Evolutionary conservation across 2,329 filamentous ascomycete species (phyloP).

Genomic region (Epichloe bromicola): DNA sequence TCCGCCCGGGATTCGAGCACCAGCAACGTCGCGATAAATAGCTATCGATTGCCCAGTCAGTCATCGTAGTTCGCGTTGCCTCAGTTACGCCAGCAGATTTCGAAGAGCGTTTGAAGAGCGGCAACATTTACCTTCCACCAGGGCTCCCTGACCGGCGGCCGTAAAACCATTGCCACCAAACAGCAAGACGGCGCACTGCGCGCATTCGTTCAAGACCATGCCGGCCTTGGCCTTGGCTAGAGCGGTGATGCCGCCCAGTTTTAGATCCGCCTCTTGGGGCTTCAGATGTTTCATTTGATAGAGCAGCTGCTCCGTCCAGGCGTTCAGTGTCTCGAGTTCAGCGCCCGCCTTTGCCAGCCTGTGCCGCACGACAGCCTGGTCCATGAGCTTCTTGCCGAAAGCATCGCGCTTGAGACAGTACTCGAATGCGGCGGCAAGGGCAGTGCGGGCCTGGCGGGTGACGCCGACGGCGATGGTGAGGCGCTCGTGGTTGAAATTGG

Average conservation of each 20-base stretch:
- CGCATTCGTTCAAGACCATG: conserved; percentile 38
- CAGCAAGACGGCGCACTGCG: conserved; percentile 38
- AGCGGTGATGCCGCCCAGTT: conserved; percentile 18
- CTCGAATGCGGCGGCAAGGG: conserved; percentile 36
- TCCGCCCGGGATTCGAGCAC: too few species aligned
- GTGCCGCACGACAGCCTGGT: conserved; percentile 43
- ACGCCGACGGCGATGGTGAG: conserved; percentile 43
- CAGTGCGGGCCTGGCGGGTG: conserved; percentile 43
- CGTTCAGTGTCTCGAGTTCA: conserved; percentile 47
- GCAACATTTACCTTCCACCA: too few species aligned
- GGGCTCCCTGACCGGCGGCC: conserved; percentile 17
- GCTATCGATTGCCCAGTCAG: too few species aligned
- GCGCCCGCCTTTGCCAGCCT: conserved; percentile 46
- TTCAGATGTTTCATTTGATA: conserved; percentile 36
- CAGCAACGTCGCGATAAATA: too few species aligned
- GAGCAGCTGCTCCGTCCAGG: conserved; percentile 48
- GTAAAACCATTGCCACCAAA: conserved; percentile 40
- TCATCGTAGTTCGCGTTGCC: too few species aligned
- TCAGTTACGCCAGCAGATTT: too few species aligned
- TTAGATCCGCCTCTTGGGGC: conserved; percentile 17
- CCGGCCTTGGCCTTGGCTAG: conserved; percentile 35
- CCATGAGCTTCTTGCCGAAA: conserved; percentile 44
- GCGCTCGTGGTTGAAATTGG: conserved; percentile 45
- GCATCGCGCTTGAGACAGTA: conserved; percentile 41
- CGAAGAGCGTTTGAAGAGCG: too few species aligned